Conservation (phyloP, 1,139 yeast species). For the Saccharomyces pastorianus region DNA sequence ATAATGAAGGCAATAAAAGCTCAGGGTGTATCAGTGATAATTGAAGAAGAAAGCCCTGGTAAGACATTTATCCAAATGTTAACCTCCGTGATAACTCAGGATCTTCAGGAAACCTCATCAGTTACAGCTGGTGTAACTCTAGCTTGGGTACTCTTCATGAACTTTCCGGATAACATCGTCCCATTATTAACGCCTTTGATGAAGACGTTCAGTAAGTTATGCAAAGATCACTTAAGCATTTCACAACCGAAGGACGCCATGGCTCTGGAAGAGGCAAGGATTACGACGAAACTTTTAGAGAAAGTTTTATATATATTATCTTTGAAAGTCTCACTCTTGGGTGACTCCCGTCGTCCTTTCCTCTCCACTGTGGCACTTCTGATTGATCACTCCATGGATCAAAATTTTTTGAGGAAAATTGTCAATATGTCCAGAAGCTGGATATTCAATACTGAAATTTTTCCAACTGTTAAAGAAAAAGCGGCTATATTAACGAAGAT, state of each 20-base stretch:
- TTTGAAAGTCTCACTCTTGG: constrained; percentile 70
- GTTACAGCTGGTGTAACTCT: constrained; percentile 86
- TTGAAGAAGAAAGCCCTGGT: constrained; percentile 50
- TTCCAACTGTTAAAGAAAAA: constrained; percentile 93
- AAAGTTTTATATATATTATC: constrained; percentile 73
- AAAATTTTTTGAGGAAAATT: constrained; percentile 64
- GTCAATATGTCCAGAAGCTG: constrained; percentile 74
- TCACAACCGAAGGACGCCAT: constrained; percentile 40
- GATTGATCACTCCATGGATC: constrained; percentile 81
- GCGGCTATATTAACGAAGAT: constrained; percentile 90
- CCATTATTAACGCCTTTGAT: constrained; percentile 66
- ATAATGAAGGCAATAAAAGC: constrained; percentile 55
- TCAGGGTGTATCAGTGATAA: constrained; percentile 30
- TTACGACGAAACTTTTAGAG: constrained; percentile 68
- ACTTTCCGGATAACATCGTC: constrained; percentile 66
- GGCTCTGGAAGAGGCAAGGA: constrained; percentile 53
- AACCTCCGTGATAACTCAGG: constrained; percentile 69
- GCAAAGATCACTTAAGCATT: constrained; percentile 79
- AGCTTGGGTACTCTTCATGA: constrained; percentile 73
- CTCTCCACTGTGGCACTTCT: constrained; percentile 79
- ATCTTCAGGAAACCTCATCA: constrained; percentile 71
- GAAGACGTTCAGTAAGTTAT: constrained; percentile 80
- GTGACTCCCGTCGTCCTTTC: constrained; percentile 88
- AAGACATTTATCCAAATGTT: constrained; percentile 56
- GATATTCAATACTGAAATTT: constrained; percentile 83